phyloP scores from a whole-genome alignment of 352 stramenopile genomes.

The Phytophthora lateralis region DNA sequence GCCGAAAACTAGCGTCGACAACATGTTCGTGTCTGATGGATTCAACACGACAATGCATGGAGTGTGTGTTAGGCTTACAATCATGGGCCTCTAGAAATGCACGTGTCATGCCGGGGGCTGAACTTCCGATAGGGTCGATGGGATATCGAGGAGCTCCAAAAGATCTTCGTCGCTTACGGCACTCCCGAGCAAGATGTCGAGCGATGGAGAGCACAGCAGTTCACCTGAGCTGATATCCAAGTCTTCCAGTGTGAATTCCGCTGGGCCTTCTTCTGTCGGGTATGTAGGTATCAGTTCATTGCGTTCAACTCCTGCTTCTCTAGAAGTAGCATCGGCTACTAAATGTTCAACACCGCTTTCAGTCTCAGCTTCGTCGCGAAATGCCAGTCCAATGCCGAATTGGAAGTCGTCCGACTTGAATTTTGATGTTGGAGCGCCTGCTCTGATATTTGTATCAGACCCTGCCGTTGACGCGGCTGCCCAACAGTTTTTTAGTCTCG shows the following conservation, averaged over 20 bases:
- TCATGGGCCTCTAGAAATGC: too few relatives aligned
- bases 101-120: neutral
- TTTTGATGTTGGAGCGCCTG: too few relatives aligned
- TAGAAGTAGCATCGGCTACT: neutral
- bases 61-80: too few relatives aligned
- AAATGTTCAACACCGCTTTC: neutral
- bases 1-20: neutral
- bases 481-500: neutral
- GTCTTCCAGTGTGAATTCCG: neutral
- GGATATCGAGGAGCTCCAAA: neutral
- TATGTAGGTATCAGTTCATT: neutral
- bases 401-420: neutral
- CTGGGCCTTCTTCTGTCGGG: neutral
- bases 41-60: too few relatives aligned
- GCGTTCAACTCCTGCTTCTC: neutral
- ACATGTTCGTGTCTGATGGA: too few relatives aligned
- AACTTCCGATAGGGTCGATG: neutral
- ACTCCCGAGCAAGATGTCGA: neutral
- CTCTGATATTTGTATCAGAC: too few relatives aligned
- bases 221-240: neutral
- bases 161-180: neutral
- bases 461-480: neutral
- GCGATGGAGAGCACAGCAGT: neutral
- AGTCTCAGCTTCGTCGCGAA: too few relatives aligned
- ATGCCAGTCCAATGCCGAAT: neutral